Evolutionary conservation across 164 flowering plant genomes (phyloP).

Genomic region (Brasenia schreberi): DNA sequence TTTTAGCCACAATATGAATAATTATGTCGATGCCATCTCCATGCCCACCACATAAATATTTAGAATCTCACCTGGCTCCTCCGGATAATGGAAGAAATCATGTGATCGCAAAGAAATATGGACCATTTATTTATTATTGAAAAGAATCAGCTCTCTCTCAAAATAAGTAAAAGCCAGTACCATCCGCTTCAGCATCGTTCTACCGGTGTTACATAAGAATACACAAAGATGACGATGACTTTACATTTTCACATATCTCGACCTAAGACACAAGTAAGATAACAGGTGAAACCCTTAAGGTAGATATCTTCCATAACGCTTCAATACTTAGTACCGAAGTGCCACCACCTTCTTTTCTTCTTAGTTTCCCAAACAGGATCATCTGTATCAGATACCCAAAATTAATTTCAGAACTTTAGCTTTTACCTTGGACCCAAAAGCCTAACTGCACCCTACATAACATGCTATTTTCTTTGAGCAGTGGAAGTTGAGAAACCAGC

Average conservation of each 20-base stretch:
- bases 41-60: no score
- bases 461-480: background rate
- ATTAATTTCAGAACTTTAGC: background rate
- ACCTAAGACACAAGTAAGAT: constrained; percentile 3
- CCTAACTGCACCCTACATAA: background rate
- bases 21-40: no score
- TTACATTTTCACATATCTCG: background rate
- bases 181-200: background rate
- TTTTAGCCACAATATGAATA: no score
- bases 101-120: no score
- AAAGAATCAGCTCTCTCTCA: no score
- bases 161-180: no score
- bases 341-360: constrained; percentile 51
- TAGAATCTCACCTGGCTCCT: no score
- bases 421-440: background rate
- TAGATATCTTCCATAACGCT: background rate
- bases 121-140: no score
- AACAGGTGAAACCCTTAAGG: background rate
- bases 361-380: constrained; percentile 28
- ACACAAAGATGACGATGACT: background rate
- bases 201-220: background rate
- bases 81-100: no score
- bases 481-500: background rate
- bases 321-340: constrained; percentile 30
- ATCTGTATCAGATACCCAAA: constrained; percentile 19